Base-by-base conservation (phyloP, 345 rosid species). In the Ceriops zippeliana region DNA sequence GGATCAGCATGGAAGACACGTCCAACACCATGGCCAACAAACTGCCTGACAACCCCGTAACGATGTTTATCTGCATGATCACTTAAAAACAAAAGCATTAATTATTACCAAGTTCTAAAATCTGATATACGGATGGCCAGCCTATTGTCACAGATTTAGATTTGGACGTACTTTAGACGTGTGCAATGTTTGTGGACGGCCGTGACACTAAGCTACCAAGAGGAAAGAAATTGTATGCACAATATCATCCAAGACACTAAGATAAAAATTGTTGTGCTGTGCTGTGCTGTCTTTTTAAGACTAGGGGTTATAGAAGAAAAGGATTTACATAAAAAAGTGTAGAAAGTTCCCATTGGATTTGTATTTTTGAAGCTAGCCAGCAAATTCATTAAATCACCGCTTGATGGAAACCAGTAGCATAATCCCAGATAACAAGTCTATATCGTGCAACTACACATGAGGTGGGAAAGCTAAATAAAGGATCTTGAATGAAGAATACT, bases 11-110 rank as follows among this genome's bases (percentile, higher is more conserved):
- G 96, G 75, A 93, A 93, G 76, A 93, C 89, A 21, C 81, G 83
- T 37, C 98, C 98, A 76, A 90, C 86, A 21, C 98, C 97, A 52
- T 93, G 98, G 76, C 98, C 97, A 58, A 90, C 97, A 83, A 87
- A 93, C 63, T 91, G 86, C 51, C 70, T 69, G 26, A 93, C 95
- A 38, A 93, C 95, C 67, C 97, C 98, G 62, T 84, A 93, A 24
- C 61, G 64, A 76, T 86, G 82, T 83, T 84, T 90, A 79, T 93
- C 97, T 84, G 97, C 98, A 80, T 80, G 83, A 67, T 81, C 96
- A 85, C 96, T 93, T 74, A 61, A 28, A 38, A 66, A 26, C 67
- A 61, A 47, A 73, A 66, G 42, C 52, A 75, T 46, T 30, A 61
- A 27, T 62, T 34, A 77, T 51, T 35, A 67, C 46, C 2, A 13